Base-by-base conservation (phyloP, 495 filamentous ascomycete genomes). In the Bacidia rubella region DNA sequence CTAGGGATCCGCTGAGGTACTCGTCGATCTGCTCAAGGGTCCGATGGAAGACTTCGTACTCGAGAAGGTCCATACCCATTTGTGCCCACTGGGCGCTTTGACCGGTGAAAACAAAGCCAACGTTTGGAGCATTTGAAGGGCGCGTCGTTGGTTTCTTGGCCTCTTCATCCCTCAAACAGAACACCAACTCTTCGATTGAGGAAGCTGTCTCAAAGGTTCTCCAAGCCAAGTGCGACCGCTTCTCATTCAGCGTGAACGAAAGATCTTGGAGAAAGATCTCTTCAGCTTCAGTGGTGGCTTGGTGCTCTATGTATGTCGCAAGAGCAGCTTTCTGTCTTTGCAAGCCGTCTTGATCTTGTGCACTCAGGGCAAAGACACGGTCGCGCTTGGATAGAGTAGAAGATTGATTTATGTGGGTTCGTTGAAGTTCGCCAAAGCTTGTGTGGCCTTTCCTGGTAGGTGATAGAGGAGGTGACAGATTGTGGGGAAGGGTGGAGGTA, bases 51-150 rank as follows among this genome's bases (percentile, higher is more conserved):
- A 60, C 56, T 0, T 56, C 50, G 26, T 61, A 57, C 1, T 44
- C 47, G 1, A 64, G 24, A 20, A 81, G 54, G 22, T 68, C 66
- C 2, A 61, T 64, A 19, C 74, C 78, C 80, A 85, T 84, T 5
- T 65, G 62, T 4, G 75, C 62, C 76, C 79, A 86, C 57, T 86
- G 82, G 0, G 81, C 81, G 12, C 83, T 82, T 56, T 87, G 83
- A 2, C 83, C 83, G n/a, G 79, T 85, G 46, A 70, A 72, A 2
- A 70, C 53, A 27, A 58, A 59, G 3, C 35, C 48, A 47, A 54
- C 26, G 4, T 48, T 32, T 17, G 50, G 46, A n/a, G 27, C 23
- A 26, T 42, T 41, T 2, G 35, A 22, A 1, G 29, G 53, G 40
- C 47, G 53, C 23, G 49, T 44, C 51, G 53, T 12, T 17, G 49